phyloP scores from a whole-genome alignment of 805 yeast genomes.

The Kodamaea hsintzibuensis region DNA sequence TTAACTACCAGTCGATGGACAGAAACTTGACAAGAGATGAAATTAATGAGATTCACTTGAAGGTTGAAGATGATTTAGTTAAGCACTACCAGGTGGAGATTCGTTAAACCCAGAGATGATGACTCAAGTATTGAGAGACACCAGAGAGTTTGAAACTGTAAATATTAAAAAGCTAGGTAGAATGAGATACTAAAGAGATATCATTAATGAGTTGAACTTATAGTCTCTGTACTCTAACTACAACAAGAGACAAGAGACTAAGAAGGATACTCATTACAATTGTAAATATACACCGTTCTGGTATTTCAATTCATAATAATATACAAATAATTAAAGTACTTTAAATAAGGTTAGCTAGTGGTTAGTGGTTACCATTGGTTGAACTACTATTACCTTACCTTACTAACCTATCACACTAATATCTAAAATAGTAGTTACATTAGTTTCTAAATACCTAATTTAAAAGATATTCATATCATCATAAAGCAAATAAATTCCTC shows the following conservation, averaged over 20 bases:
- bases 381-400: too few species aligned
- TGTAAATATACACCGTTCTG: background rate
- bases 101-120: slow-evolving; percentile 30
- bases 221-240: too few species aligned
- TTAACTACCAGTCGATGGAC: slow-evolving; percentile 95
- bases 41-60: slow-evolving; percentile 69
- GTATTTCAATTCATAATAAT: background rate
- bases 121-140: background rate
- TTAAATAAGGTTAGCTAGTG: too few species aligned
- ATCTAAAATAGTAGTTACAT: too few species aligned
- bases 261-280: background rate
- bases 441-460: too few species aligned
- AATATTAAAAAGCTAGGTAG: too few species aligned
- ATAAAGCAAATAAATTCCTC: too few species aligned
- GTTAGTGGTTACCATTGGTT: too few species aligned
- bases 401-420: background rate
- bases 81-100: slow-evolving; percentile 57
- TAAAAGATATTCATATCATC: too few species aligned
- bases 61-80: slow-evolving; percentile 59
- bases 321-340: background rate
- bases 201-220: too few species aligned
- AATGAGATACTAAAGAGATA: too few species aligned
- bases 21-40: slow-evolving; percentile 85
- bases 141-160: background rate
- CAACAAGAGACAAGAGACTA: too few species aligned